Conservation (phyloP, 768 basidiomycete species). For the Pilatotrama ljubarskyi region DNA sequence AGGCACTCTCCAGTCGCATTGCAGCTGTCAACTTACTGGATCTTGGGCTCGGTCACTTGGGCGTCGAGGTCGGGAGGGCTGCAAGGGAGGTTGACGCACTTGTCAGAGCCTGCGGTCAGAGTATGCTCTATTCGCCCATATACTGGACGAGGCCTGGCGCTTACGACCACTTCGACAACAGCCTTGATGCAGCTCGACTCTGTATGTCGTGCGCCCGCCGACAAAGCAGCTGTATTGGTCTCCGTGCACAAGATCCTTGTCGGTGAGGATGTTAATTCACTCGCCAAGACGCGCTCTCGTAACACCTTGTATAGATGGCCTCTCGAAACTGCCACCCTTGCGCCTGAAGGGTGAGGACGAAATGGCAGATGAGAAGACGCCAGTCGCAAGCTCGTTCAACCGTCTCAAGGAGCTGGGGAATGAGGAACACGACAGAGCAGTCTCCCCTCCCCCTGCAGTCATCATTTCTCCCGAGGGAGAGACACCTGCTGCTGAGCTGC, state of each 20-base stretch:
- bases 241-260: slow-evolving; percentile 84
- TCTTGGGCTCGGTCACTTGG: slow-evolving; percentile 84
- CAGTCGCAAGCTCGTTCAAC: slow-evolving; percentile 24
- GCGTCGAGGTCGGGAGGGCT: slow-evolving; percentile 67
- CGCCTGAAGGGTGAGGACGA: slow-evolving; percentile 67
- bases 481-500: background rate
- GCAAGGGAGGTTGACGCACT: slow-evolving; percentile 58
- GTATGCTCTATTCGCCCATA: slow-evolving; percentile 44
- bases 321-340: slow-evolving; percentile 72
- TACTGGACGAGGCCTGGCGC: background rate
- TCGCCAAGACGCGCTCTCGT: background rate
- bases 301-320: slow-evolving; percentile 52
- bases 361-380: slow-evolving; percentile 36
- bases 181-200: slow-evolving; percentile 55
- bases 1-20: slow-evolving; percentile 83
- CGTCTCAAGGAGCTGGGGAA: slow-evolving; percentile 2
- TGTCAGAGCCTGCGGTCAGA: slow-evolving; percentile 72
- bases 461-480: slow-evolving; percentile 10
- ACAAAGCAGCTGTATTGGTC: slow-evolving; percentile 81
- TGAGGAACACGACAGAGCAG: slow-evolving; percentile 2
- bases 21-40: slow-evolving; percentile 93
- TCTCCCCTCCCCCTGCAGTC: slow-evolving; percentile 16
- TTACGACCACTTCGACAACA: slow-evolving; percentile 23
- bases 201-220: slow-evolving; percentile 58
- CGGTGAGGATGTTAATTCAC: slow-evolving; percentile 46